Evolutionary conservation across 805 yeast species (phyloP).

Genomic region (Candida vartiovaarae): DNA sequence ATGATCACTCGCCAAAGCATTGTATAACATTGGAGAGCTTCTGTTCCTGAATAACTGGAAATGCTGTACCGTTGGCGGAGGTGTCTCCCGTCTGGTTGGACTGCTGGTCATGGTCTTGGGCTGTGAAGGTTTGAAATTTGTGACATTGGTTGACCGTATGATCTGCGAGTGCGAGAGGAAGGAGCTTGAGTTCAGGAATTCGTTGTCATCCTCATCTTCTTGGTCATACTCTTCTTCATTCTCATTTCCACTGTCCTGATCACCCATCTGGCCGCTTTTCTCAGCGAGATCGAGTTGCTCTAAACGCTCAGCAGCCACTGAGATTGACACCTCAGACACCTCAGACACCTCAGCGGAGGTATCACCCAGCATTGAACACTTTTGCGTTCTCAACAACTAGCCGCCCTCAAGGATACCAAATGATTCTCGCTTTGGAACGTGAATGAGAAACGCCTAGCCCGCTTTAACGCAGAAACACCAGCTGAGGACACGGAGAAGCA

Average conservation of each 20-base stretch:
- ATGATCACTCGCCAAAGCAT: not conserved
- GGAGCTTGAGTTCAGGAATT: slow-evolving; percentile 22
- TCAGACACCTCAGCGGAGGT: not conserved
- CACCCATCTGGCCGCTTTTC: slow-evolving; percentile 4
- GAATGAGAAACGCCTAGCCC: too few relatives aligned
- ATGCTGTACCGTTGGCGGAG: not conserved
- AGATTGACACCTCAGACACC: not conserved
- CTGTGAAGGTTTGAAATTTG: slow-evolving; percentile 8
- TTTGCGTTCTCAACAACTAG: not conserved
- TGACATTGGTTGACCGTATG: slow-evolving; percentile 17
- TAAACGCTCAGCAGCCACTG: not conserved
- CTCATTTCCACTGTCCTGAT: slow-evolving; percentile 1
- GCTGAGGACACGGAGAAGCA: too few relatives aligned
- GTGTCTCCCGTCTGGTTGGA: slow-evolving; percentile 16
- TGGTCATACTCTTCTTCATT: too few relatives aligned
- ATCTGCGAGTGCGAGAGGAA: slow-evolving; percentile 23
- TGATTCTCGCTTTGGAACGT: too few relatives aligned
- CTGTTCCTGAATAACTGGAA: too few relatives aligned
- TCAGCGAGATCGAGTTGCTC: slow-evolving; percentile 2
- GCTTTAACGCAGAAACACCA: too few relatives aligned
- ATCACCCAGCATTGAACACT: not conserved
- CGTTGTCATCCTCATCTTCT: slow-evolving; percentile 16
- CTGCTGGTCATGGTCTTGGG: slow-evolving; percentile 9
- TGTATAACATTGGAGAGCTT: not conserved
- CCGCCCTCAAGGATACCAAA: too few relatives aligned